These are phyloP conservation scores for Colletotrichum sidae DNA, from an alignment of 2,329 filamentous ascomycete genomes.

Conservation along the genomic window DNA sequence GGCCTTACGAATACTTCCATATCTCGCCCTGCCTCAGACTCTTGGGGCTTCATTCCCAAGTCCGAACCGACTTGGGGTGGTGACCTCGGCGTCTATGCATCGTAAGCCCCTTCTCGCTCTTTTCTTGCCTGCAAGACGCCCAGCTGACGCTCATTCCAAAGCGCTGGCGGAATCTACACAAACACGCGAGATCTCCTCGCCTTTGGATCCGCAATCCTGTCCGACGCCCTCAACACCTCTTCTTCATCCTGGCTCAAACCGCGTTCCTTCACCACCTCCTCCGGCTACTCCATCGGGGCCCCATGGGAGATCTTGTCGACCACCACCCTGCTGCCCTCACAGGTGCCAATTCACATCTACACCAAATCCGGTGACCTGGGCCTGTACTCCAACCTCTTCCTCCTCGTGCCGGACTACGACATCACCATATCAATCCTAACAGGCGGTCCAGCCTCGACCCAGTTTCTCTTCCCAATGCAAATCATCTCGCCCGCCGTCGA, in stretches of 20 bases:
- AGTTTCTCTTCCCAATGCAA: slow-evolving; percentile 36
- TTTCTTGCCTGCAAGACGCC: background rate
- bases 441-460: slow-evolving; percentile 42
- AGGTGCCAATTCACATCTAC: slow-evolving; percentile 47
- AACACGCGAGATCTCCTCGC: slow-evolving; percentile 54
- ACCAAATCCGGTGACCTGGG: slow-evolving; percentile 48
- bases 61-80: slow-evolving; percentile 50
- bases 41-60: slow-evolving; percentile 49
- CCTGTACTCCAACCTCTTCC: slow-evolving; percentile 47
- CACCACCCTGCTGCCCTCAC: slow-evolving; percentile 44
- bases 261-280: slow-evolving; percentile 50
- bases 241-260: slow-evolving; percentile 62
- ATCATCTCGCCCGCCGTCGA: slow-evolving; percentile 46
- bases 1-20: slow-evolving; percentile 55
- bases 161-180: slow-evolving; percentile 57
- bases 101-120: slow-evolving; percentile 42
- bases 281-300: slow-evolving; percentile 50
- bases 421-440: slow-evolving; percentile 52
- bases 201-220: slow-evolving; percentile 55
- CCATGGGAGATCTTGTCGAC: slow-evolving; percentile 50
- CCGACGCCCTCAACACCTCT: slow-evolving; percentile 51
- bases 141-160: slow-evolving; percentile 41
- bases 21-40: slow-evolving; percentile 44
- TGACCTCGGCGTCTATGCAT: slow-evolving; percentile 48
- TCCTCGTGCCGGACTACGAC: slow-evolving; percentile 50